A percentile compares a stretch with the other conserved stretches of the same genome.
Evolutionary conservation across 768 basidiomycete genomes (phyloP).

Genomic region (Tremella yokohamensis): DNA sequence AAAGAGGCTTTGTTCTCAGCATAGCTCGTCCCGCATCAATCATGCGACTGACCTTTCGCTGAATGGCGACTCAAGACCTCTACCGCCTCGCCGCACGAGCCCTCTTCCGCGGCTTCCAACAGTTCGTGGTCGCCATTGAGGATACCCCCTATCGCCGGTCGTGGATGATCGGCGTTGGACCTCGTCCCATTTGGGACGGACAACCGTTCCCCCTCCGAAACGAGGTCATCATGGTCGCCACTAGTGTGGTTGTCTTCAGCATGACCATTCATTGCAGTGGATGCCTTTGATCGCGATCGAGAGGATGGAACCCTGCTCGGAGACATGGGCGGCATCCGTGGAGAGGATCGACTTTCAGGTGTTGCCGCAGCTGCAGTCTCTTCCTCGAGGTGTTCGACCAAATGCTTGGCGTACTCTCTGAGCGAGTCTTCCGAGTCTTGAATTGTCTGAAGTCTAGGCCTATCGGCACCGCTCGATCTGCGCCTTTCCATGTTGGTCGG

Average conservation of each 20-base stretch:
- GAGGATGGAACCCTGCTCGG: conserved; percentile 1
- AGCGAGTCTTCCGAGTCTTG: conserved; percentile 12
- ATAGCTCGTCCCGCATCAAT: neutral
- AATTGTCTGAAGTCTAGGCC: neutral
- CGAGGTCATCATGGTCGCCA: neutral
- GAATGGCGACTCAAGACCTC: conserved; percentile 85
- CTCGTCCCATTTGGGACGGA: neutral
- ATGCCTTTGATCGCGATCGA: neutral
- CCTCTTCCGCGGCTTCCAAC: conserved; percentile 23
- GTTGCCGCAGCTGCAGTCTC: neutral
- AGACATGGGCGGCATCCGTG: conserved; percentile 6
- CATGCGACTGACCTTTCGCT: conserved; percentile 72
- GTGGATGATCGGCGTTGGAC: neutral
- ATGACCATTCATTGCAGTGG: neutral
- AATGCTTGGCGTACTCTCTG: conserved; percentile 20
- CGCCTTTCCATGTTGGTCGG: neutral
- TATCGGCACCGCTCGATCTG: neutral
- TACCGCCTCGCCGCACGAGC: conserved; percentile 68
- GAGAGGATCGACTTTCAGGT: neutral
- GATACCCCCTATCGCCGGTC: neutral
- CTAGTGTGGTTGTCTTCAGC: neutral
- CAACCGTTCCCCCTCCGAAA: neutral
- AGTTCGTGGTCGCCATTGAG: conserved; percentile 31
- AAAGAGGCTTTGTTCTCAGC: conserved; percentile 65
- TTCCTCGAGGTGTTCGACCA: conserved; percentile 12